Evolutionary conservation across 163 green algal species (phyloP).

Genomic region (Scenedesmus sp.): DNA sequence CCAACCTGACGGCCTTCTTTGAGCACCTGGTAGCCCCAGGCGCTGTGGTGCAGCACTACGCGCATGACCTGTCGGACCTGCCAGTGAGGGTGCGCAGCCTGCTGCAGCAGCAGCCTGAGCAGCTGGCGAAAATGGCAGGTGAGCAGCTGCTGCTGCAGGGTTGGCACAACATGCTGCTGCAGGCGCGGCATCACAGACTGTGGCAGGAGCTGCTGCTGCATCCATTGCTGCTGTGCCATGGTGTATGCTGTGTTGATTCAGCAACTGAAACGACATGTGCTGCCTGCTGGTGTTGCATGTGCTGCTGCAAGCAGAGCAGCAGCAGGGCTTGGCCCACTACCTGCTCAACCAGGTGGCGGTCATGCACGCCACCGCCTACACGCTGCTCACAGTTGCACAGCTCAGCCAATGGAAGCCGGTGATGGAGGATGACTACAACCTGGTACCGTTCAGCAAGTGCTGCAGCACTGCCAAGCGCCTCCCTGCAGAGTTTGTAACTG

Average conservation of each 20-base stretch:
- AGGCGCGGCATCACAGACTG: too few relatives aligned
- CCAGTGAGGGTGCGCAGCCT: constrained; percentile 11
- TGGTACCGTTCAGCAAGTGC: constrained; percentile 48
- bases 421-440: constrained; percentile 26
- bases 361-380: constrained; percentile 45
- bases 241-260: neutral
- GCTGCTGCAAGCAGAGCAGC: constrained; percentile 1
- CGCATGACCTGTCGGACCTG: constrained; percentile 44
- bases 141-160: neutral
- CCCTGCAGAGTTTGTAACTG: constrained; percentile 46
- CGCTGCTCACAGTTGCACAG: constrained; percentile 35
- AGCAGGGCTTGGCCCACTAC: constrained; percentile 29
- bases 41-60: constrained; percentile 51
- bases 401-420: constrained; percentile 51
- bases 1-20: constrained; percentile 60
- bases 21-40: constrained; percentile 62
- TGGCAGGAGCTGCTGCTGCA: neutral
- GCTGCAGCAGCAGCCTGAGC: neutral
- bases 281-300: neutral
- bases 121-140: constrained; percentile 38
- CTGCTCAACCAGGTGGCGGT: constrained; percentile 55
- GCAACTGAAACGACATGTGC: neutral
- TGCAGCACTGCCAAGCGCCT: constrained; percentile 48
- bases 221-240: neutral
- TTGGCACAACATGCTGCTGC: too few relatives aligned